Evolutionary conservation across 2,329 filamentous ascomycete species (phyloP), one percentile per base, ranked within the genome.

Genomic region (Davidsoniella virescens): DNA sequence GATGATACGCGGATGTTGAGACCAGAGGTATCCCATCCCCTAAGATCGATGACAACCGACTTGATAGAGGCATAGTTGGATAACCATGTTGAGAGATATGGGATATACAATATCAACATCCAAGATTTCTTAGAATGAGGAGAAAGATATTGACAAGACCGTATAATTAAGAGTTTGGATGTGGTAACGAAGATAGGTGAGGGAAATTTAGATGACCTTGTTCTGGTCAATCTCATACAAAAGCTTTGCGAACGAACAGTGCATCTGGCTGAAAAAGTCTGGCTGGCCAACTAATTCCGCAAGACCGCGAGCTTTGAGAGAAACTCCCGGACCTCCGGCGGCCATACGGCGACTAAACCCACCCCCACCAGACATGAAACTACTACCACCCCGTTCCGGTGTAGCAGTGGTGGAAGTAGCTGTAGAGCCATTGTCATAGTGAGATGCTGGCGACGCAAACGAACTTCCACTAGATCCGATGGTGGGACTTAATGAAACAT

Each of bases 191-290:
- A 44, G 9, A 12, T 33, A 2, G 29, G 10, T 33, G 29, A 33
- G 8, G 29, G 29, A 9, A 16, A 23, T 16, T 17, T 29, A 52
- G 18, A 29, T 36, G 49, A 44, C 25, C 44, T 47, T 39, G 48
- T 51, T 53, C 37, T 50, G 40, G 14, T 72, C 71, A 25, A 78
- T 66, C 60, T 81, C 75, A 14, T 79, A 67, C 48, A 82, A 64
- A 39, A 83, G 65, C 58, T 72, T 70, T 23, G 82, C 79, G 58
- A 83, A 83, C 55, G 71, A 70, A 38, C 70, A 66, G 60, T 83
- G 79, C 54, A 83, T 63, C 64, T 81, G 73, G 51, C 82, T 74
- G 56, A 83, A 83, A 58, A 83, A 79, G 59, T 82, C 78, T 4
- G 79, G 77, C 56, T 76, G 66, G 17, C 79, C 79, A 25, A 81